A percentile compares a stretch with the other conserved stretches of the same genome.
Conservation (phyloP, 139 green algal species). For the Chlamydomonas asymmetrica region DNA sequence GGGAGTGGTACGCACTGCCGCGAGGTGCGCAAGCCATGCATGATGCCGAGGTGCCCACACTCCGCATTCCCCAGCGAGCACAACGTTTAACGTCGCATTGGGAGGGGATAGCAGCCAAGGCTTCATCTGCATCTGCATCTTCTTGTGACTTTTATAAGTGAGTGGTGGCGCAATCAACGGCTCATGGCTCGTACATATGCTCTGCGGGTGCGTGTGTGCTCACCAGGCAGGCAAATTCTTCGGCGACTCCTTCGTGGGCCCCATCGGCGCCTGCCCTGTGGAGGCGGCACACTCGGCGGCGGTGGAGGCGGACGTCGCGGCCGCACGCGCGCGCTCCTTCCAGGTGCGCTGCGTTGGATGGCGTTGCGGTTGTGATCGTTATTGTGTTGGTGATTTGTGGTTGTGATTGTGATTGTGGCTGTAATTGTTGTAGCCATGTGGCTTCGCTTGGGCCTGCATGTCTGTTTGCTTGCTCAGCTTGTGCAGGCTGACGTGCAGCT, state of each 20-base stretch:
- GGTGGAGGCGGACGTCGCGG: slow-evolving; percentile 64
- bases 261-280: slow-evolving; percentile 48
- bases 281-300: slow-evolving; percentile 50
- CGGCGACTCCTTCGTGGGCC: slow-evolving; percentile 59
- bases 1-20: no score
- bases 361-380: no score
- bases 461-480: no score
- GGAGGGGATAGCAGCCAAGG: not conserved
- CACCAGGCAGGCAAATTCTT: slow-evolving; percentile 64
- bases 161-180: not conserved
- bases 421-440: no score
- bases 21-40: no score
- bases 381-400: no score
- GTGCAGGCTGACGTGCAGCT: no score
- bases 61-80: not conserved
- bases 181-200: not conserved
- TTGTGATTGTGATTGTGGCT: no score
- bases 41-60: no score
- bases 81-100: not conserved
- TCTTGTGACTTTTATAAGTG: not conserved
- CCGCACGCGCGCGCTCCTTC: slow-evolving; percentile 53
- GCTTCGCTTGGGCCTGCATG: no score
- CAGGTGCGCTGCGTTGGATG: no score
- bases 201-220: not conserved
- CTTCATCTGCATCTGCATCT: not conserved